Evolutionary conservation across 495 filamentous ascomycete genomes (phyloP), one percentile per base, ranked within the genome.

Genomic region (Clavariopsis aquatica): DNA sequence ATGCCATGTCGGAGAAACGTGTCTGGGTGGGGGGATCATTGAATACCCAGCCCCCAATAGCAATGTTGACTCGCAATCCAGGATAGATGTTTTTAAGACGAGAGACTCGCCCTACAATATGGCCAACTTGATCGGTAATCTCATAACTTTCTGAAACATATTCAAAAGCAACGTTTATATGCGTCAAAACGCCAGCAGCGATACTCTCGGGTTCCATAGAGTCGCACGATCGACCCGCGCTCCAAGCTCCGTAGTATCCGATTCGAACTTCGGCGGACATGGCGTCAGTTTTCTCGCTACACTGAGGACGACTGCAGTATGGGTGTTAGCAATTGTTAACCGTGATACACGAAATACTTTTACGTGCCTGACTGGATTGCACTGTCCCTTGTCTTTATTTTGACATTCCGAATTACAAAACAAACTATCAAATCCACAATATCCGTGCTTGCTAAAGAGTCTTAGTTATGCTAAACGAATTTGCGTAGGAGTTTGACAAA

Each of bases 1-100:
- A 19, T 5, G 28, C n/a, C 54, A 64, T 36, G 28, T 49, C 27
- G 15, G n/a, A 27, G 6, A 19, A 64, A 3, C 52, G 27, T 3
- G 17, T 43, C 5, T 41, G 52, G 0, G 52, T 57, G 13, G 26
- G 26, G 17, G 54, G 41, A 29, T 64, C 62, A 22, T 26, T 51
- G 45, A 58, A 58, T 0, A 20, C 23, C 53, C 62, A 64, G 2
- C 62, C 62, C 4, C 62, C 62, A n/a, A 64, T 24, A 41, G 52
- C 43, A 43, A 64, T 41, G 22, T 19, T 47, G 22, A 47, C 45
- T 6, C 22, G 45, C 5, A 47, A n/a, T 23, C 17, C 45, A 6
- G 45, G 45, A 23, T 47, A 19, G 17, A 19, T n/a, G 22, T 23
- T n/a, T n/a, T 47, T 47, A 6, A 47, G 19, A 5, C 22, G 15